Percentiles rank a stretch among this genome's conserved stretches.
Evolutionary conservation across 768 basidiomycete species (phyloP).

Genomic region (Pisolithus albus): DNA sequence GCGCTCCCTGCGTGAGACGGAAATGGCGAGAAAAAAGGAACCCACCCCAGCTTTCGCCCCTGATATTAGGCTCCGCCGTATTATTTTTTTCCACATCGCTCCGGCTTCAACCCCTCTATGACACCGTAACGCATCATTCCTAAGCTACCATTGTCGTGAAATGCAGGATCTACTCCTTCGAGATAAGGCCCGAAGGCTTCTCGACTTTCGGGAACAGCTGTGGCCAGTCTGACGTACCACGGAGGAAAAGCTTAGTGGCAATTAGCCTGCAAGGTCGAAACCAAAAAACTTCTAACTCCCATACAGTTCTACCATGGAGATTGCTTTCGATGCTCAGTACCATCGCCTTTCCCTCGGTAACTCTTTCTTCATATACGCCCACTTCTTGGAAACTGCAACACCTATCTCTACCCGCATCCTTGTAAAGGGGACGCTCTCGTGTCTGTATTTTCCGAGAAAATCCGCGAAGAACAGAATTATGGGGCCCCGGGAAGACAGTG

Average conservation of each 20-base stretch:
- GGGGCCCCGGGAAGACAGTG: conserved; percentile 90
- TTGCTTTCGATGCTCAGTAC: conserved; percentile 83
- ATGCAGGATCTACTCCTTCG: conserved; percentile 75
- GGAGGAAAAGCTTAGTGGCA: neutral
- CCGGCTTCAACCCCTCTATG: conserved; percentile 74
- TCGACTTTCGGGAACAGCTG: conserved; percentile 77
- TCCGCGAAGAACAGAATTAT: conserved; percentile 85
- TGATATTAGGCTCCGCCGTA: conserved; percentile 87
- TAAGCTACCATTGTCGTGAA: conserved; percentile 43
- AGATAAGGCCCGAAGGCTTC: conserved; percentile 90
- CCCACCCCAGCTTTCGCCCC: conserved; percentile 91
- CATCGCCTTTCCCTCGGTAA: conserved; percentile 75
- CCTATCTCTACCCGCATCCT: conserved; percentile 98
- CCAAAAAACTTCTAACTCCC: conserved; percentile 59
- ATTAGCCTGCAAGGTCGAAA: neutral
- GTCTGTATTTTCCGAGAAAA: conserved; percentile 79
- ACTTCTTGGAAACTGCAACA: conserved; percentile 93
- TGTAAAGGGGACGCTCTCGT: conserved; percentile 97
- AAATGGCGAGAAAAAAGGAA: conserved; percentile 5
- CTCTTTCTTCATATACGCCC: conserved; percentile 87
- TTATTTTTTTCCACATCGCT: conserved; percentile 68
- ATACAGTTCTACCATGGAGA: conserved; percentile 94
- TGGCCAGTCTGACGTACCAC: conserved; percentile 37
- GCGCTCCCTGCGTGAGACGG: neutral
- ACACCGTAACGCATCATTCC: conserved; percentile 77